Conservation (phyloP, 352 stramenopile species). For the Pelagophyceae sp. region DNA sequence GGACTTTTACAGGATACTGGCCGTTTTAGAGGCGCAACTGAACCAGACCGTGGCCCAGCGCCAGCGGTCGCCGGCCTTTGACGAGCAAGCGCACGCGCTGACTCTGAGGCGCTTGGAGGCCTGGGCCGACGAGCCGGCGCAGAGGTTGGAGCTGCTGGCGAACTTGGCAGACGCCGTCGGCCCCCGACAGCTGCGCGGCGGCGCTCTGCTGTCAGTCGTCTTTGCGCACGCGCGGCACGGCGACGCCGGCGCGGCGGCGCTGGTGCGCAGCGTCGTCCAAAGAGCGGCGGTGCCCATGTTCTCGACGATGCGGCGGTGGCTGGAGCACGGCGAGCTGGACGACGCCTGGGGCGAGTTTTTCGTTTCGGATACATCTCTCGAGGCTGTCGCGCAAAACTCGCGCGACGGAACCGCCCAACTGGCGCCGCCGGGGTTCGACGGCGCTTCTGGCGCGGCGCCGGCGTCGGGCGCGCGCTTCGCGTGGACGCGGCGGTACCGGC, state of each 20-base stretch:
- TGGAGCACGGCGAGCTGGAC: slow-evolving; percentile 26
- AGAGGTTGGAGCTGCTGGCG: slow-evolving; percentile 63
- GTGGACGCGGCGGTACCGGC: slow-evolving; percentile 27
- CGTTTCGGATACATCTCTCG: neutral
- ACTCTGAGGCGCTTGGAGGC: slow-evolving; percentile 69
- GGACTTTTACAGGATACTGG: slow-evolving; percentile 73
- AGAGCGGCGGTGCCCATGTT: slow-evolving; percentile 27
- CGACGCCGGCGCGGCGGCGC: slow-evolving; percentile 45
- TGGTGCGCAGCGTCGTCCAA: slow-evolving; percentile 23
- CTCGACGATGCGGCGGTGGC: slow-evolving; percentile 27
- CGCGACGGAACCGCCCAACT: neutral
- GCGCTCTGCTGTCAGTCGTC: slow-evolving; percentile 66
- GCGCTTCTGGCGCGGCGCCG: neutral
- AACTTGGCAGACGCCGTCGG: slow-evolving; percentile 47
- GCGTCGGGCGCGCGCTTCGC: slow-evolving; percentile 17
- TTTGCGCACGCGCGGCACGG: slow-evolving; percentile 69
- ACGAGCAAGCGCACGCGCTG: slow-evolving; percentile 42
- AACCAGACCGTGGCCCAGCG: neutral
- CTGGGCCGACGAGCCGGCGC: slow-evolving; percentile 53
- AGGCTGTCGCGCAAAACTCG: neutral
- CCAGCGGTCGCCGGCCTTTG: slow-evolving; percentile 51
- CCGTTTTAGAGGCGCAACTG: slow-evolving; percentile 67
- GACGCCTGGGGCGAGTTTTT: slow-evolving; percentile 32
- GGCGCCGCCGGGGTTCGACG: no score
- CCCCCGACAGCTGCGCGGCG: slow-evolving; percentile 39